Conservation (phyloP, 1,139 yeast species). For the Kodamaea ohmeri region DNA sequence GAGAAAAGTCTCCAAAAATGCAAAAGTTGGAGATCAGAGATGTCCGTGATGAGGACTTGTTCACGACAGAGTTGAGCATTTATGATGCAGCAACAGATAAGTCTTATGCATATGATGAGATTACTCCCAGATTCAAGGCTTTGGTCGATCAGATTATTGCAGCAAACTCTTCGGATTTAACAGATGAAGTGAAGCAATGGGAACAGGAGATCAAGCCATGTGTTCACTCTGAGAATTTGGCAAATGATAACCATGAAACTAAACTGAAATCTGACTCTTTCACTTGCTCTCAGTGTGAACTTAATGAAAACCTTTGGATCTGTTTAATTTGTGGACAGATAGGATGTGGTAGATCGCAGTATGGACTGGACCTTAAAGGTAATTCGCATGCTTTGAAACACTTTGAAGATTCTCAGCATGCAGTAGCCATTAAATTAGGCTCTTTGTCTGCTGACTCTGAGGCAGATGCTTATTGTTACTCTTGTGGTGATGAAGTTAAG, state of each 20-base stretch:
- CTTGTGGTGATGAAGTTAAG: constrained; percentile 83
- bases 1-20: constrained; percentile 50
- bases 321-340: constrained; percentile 86
- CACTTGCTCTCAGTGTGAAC: constrained; percentile 60
- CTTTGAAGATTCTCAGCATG: constrained; percentile 55
- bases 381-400: constrained; percentile 87
- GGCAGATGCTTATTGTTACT: constrained; percentile 83
- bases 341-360: constrained; percentile 92
- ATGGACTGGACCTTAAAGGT: constrained; percentile 84
- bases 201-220: constrained; percentile 83
- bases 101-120: constrained; percentile 18
- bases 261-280: constrained; percentile 28
- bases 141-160: constrained; percentile 51
- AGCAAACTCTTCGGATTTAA: constrained; percentile 63
- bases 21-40: constrained; percentile 75
- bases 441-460: constrained; percentile 67
- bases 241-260: constrained; percentile 27
- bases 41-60: constrained; percentile 65
- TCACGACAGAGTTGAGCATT: constrained; percentile 46
- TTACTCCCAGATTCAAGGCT: constrained; percentile 23
- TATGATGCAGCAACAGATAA: constrained; percentile 40
- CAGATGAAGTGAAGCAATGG: constrained; percentile 86
- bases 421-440: constrained; percentile 87
- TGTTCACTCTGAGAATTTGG: constrained; percentile 60
- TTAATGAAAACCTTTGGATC: constrained; percentile 78